phyloP scores from a whole-genome alignment of 305 asterid genomes.

The Andrographis paniculata region DNA sequence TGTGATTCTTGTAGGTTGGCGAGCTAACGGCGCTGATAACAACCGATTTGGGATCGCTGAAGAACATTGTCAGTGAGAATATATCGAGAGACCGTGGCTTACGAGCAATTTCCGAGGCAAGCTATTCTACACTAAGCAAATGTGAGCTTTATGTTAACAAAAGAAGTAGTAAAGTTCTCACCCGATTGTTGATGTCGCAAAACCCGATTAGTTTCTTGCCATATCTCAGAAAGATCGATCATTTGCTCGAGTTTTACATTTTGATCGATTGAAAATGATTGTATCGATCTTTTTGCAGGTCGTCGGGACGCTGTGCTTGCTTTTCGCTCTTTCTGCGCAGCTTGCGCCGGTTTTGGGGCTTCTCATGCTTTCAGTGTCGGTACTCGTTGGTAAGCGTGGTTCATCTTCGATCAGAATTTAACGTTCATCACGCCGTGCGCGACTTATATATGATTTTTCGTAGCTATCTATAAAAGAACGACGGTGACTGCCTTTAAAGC shows the following conservation, averaged over 20 bases:
- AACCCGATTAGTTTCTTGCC: slow-evolving; percentile 4
- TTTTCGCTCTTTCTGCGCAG: slow-evolving; percentile 68
- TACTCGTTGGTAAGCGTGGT: slow-evolving; percentile 61
- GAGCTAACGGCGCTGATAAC: slow-evolving; percentile 84
- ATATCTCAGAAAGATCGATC: neutral
- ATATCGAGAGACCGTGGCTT: slow-evolving; percentile 97
- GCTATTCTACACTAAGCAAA: slow-evolving; percentile 60
- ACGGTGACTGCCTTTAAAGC: slow-evolving; percentile 86
- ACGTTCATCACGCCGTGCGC: neutral
- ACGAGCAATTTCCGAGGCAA: slow-evolving; percentile 98
- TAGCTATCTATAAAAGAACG: slow-evolving; percentile 87
- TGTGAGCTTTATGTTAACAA: slow-evolving; percentile 52
- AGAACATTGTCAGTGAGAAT: slow-evolving; percentile 81
- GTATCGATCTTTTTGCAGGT: slow-evolving; percentile 47
- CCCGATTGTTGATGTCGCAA: slow-evolving; percentile 15
- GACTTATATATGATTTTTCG: slow-evolving; percentile 7
- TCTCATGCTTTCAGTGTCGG: slow-evolving; percentile 78
- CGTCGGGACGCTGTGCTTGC: slow-evolving; percentile 74
- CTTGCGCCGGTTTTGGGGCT: slow-evolving; percentile 88
- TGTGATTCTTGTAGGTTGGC: slow-evolving; percentile 56
- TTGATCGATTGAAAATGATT: slow-evolving; percentile 12
- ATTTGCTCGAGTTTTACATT: slow-evolving; percentile 11
- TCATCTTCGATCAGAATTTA: slow-evolving; percentile 7
- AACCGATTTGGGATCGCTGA: slow-evolving; percentile 86
- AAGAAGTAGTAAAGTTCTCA: slow-evolving; percentile 14